These are phyloP conservation scores for Colletotrichum sp. DNA, from an alignment of 2,329 filamentous ascomycete species.

Conservation along the genomic window DNA sequence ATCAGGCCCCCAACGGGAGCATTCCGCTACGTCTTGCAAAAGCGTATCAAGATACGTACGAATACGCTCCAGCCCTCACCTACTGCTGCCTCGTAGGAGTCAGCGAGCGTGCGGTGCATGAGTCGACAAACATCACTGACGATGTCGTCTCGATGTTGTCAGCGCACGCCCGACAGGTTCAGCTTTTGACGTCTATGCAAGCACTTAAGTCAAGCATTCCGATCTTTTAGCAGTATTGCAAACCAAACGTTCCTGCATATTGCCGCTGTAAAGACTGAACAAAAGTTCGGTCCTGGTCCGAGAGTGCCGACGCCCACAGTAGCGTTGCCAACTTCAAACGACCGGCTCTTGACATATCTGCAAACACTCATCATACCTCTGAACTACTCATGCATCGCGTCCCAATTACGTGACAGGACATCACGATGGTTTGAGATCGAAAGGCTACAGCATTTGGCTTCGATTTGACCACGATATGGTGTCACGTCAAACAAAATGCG, in stretches of 20 bases:
- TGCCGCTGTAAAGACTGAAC: background rate
- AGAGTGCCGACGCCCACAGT: background rate
- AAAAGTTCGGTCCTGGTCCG: background rate
- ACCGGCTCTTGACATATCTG: background rate
- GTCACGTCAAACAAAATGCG: background rate
- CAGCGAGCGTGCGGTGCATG: background rate
- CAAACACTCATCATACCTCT: background rate
- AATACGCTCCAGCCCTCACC: background rate
- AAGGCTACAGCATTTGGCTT: background rate
- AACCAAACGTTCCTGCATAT: background rate
- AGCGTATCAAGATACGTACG: background rate
- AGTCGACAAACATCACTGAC: background rate
- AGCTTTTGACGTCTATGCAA: background rate
- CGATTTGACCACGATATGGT: background rate
- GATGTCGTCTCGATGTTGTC: background rate
- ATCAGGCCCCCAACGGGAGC: background rate
- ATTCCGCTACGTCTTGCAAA: background rate
- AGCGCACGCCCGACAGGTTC: background rate
- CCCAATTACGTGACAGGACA: background rate
- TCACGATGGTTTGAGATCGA: background rate
- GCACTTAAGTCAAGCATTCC: background rate
- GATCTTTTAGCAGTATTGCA: background rate
- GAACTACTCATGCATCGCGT: background rate
- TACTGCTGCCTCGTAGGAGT: background rate
- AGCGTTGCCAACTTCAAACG: background rate